Conservation (phyloP, 2,329 filamentous ascomycete genomes). For the Torrubiella hemipterigena region DNA sequence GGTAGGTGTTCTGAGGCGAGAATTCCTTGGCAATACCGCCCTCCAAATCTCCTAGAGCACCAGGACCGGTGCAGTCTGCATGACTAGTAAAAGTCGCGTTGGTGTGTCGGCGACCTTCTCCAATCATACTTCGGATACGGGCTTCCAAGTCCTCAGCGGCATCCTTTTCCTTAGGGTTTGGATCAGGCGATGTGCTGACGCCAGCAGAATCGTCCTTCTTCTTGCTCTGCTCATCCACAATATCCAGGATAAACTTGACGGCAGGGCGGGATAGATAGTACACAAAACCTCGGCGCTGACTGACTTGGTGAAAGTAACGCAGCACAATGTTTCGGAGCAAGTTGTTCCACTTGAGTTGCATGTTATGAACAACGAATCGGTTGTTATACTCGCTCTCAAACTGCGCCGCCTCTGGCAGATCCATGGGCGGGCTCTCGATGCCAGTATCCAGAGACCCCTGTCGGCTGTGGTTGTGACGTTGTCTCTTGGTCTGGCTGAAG, state of each 20-base stretch:
- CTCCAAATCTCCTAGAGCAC: slow-evolving; percentile 48
- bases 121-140: slow-evolving; percentile 73
- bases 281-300: slow-evolving; percentile 87
- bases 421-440: slow-evolving; percentile 33
- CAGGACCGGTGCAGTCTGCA: slow-evolving; percentile 19
- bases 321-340: slow-evolving; percentile 89
- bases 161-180: slow-evolving; percentile 39
- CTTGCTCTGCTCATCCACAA: slow-evolving; percentile 86
- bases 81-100: slow-evolving; percentile 18
- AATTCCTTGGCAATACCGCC: slow-evolving; percentile 80
- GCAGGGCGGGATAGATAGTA: slow-evolving; percentile 95
- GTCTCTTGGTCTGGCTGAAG: slow-evolving; percentile 16
- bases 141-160: slow-evolving; percentile 61
- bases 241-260: slow-evolving; percentile 95
- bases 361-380: slow-evolving; percentile 93
- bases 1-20: slow-evolving; percentile 83
- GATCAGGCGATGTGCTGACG: slow-evolving; percentile 22
- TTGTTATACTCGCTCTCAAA: slow-evolving; percentile 95
- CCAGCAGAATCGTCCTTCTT: slow-evolving; percentile 35
- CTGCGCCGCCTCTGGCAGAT: slow-evolving; percentile 61
- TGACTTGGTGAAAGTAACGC: slow-evolving; percentile 93
- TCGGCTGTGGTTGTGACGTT: slow-evolving; percentile 10
- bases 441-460: slow-evolving; percentile 3
- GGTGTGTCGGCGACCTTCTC: slow-evolving; percentile 74
- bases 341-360: slow-evolving; percentile 98